Conservation (phyloP, 2,329 filamentous ascomycete genomes). For the Cordyceps pruinosa region DNA sequence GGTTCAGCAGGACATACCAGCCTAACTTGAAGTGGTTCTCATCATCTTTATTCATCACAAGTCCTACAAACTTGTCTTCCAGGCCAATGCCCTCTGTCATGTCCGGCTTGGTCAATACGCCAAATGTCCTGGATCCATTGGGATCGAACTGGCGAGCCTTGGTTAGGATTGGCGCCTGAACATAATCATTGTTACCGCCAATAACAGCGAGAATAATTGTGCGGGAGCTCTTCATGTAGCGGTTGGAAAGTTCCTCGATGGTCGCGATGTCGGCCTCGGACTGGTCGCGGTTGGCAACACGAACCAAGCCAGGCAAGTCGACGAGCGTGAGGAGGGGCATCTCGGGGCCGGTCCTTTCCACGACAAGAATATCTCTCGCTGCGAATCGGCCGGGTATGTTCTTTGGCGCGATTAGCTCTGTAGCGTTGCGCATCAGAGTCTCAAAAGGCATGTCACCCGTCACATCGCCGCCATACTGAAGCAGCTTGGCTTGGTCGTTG, state of each 20-base stretch:
- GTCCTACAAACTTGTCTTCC: slow-evolving; percentile 48
- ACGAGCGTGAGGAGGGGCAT: slow-evolving; percentile 55
- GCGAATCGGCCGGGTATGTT: slow-evolving; percentile 45
- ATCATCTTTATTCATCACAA: slow-evolving; percentile 43
- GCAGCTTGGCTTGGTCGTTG: slow-evolving; percentile 40
- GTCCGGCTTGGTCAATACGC: slow-evolving; percentile 47
- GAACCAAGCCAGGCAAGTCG: slow-evolving; percentile 53
- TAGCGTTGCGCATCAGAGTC: slow-evolving; percentile 43
- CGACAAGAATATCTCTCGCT: slow-evolving; percentile 46
- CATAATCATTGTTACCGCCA: slow-evolving; percentile 48
- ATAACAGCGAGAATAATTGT: slow-evolving; percentile 51
- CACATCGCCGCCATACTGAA: slow-evolving; percentile 42
- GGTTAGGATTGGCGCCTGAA: slow-evolving; percentile 44
- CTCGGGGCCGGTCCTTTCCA: slow-evolving; percentile 53
- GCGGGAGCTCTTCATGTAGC: slow-evolving; percentile 49
- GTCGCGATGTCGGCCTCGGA: slow-evolving; percentile 45
- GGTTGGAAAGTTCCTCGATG: slow-evolving; percentile 44
- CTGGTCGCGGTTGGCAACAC: slow-evolving; percentile 46
- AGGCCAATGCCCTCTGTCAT: slow-evolving; percentile 46
- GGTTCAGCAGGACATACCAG: slow-evolving; percentile 46
- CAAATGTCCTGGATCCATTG: slow-evolving; percentile 41
- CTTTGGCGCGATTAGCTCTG: slow-evolving; percentile 43
- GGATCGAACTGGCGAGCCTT: slow-evolving; percentile 46
- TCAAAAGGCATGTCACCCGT: slow-evolving; percentile 40
- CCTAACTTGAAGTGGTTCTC: slow-evolving; percentile 45